Evolutionary conservation across 192 early-diverging fungal species (phyloP), one percentile per base, ranked within the genome.

Genomic region (Coemansia javaensis): DNA sequence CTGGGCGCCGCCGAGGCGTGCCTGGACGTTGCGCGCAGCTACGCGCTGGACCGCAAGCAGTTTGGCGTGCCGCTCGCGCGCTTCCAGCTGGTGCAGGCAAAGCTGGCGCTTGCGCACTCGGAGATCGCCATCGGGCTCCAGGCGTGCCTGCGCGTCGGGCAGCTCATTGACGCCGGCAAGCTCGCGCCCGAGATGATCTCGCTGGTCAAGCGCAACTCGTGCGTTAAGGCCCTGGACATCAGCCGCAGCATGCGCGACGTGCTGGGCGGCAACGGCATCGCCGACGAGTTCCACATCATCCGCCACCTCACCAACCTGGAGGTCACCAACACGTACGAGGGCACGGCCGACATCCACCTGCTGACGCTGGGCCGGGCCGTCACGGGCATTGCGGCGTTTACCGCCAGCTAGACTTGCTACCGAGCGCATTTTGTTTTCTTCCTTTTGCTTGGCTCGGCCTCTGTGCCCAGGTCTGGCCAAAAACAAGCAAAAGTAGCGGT

Each of bases 231-330:
- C 2, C 65, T 98, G 14, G 87, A 88, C 18, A 97, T 98, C 72
- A 91, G 93, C 34, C 82, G 93, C 32, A 81, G 83, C 22, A 81
- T 83, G 54, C 79, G 95, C 49, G 95, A 98, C 50, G 84, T 97
- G 70, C 76, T 98, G 34, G 95, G 95, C 35, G 95, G 93, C 44
- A 98, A 97, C 71, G 93, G 93, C 24, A 91, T 97, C 56, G 82
- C 81, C 37, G 93, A 93, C 61, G 93, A 97, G 66, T 98, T 93
- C 79, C 89, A 93, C 53, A 90, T 98, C 44, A 98, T 98, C 58
- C 79, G 92, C 32, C 93, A 97, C 50, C 81, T 90, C 40, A 86
- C 83, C 64, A 97, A 97, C 69, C 78, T 97, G 16, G 90, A 92
- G 48, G 87, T 89, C 24, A 88, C 89, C 32, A 94, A 93, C 70